Evolutionary conservation across 2,329 filamentous ascomycete genomes (phyloP), one percentile per base, ranked within the genome.

Genomic region (Phaeosphaeriaceae sp.): DNA sequence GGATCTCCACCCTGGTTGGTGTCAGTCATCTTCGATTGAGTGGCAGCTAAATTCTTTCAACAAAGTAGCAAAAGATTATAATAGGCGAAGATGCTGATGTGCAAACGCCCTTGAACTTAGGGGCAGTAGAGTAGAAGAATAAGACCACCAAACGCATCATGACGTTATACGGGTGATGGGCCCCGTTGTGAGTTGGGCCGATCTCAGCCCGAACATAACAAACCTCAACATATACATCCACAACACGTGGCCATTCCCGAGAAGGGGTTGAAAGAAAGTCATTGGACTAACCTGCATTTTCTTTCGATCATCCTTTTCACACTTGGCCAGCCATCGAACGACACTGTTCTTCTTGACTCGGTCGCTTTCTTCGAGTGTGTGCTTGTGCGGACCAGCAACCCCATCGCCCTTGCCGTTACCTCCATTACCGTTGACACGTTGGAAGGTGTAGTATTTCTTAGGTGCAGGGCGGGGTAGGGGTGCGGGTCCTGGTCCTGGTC

Each of bases 271-370:
- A 46, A 33, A 18, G 37, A 21, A 39, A 46, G 8, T 18, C 13
- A 11, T 32, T 12, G 44, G 17, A 15, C 70, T 62, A 60, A 73
- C 70, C 64, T 70, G 66, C 42, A 28, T 71, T 73, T 84, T 88
- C 71, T 84, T 89, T 42, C 79, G 79, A 20, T 61, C 54, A 33
- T 87, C 85, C 69, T 85, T 88, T 42, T 86, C 84, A 60, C 82
- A 81, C 67, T 86, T 85, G 21, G 86, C 74, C 46, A 88, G 63
- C 70, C 81, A 83, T 58, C 89, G 78, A 67, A 88, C 81, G 5
- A 92, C 86, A 56, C 85, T 91, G 55, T 89, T 92, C 77, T 90
- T 92, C 76, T 92, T 92, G 29, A 92, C 87, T 53, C 86, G 83
- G 66, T 92, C 89, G 62, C 88, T 92, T 61, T 87, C 87, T 46